These are phyloP conservation scores for Penicillium ochrochloron DNA, from an alignment of 495 filamentous ascomycete genomes.

Conservation along the genomic window DNA sequence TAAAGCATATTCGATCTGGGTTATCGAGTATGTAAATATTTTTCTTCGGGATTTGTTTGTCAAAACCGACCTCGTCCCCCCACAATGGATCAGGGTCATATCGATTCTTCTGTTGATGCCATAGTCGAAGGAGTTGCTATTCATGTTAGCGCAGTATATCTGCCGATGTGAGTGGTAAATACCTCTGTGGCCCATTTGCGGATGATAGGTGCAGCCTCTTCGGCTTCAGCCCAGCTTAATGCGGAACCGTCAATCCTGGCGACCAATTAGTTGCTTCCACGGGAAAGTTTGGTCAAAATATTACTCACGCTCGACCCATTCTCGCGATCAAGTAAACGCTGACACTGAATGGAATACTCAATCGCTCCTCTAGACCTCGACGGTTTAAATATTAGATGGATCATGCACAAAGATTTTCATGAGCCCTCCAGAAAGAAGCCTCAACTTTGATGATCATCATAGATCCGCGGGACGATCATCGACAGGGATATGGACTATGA, in stretches of 20 bases:
- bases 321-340: background rate
- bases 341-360: background rate
- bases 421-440: background rate
- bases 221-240: constrained; percentile 2
- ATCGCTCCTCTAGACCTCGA: background rate
- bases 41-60: no score
- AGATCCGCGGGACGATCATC: constrained; percentile 3
- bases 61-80: background rate
- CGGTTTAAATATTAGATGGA: background rate
- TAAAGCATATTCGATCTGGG: background rate
- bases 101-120: constrained; percentile 8
- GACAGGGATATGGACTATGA: background rate
- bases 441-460: background rate
- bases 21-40: background rate
- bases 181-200: constrained; percentile 8
- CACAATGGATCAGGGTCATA: background rate
- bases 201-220: constrained; percentile 1
- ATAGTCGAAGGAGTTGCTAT: background rate
- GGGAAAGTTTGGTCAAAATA: background rate
- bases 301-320: background rate
- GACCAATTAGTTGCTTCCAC: background rate
- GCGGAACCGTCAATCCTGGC: background rate
- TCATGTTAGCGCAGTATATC: background rate
- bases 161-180: background rate
- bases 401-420: background rate